Conservation (phyloP, 805 yeast genomes). For the Candida yuanshanica region DNA sequence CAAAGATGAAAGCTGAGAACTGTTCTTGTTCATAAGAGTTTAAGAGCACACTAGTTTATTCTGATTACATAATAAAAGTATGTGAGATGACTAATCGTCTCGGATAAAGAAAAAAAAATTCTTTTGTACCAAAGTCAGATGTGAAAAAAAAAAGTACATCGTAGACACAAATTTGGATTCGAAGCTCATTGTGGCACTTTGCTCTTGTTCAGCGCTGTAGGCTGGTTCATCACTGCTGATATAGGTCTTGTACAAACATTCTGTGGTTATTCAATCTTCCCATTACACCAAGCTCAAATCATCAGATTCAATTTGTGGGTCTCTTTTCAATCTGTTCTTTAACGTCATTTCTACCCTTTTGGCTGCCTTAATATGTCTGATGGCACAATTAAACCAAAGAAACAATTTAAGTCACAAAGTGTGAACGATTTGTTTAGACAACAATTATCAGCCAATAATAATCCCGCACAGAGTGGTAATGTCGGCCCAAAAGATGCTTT, state of each 20-base stretch:
- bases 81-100: not conserved
- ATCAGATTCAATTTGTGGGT: not conserved
- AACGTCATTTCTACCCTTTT: slow-evolving; percentile 4
- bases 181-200: too few relatives aligned
- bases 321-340: slow-evolving; percentile 5
- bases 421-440: slow-evolving; percentile 24
- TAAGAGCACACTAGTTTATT: too few relatives aligned
- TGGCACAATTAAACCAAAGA: slow-evolving; percentile 24
- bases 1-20: slow-evolving; percentile 2
- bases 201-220: too few relatives aligned
- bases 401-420: slow-evolving; percentile 25
- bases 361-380: not conserved
- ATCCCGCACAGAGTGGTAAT: not conserved
- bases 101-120: not conserved
- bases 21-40: too few relatives aligned
- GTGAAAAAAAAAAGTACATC: not conserved
- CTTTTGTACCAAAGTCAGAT: not conserved
- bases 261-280: too few relatives aligned
- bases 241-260: too few relatives aligned
- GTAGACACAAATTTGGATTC: too few relatives aligned
- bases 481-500: slow-evolving; percentile 1
- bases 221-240: too few relatives aligned
- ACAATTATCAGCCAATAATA: slow-evolving; percentile 7
- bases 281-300: too few relatives aligned
- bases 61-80: not conserved